phyloP scores from a whole-genome alignment of 306 rosid genomes.

The Ochetophila trinervis region DNA sequence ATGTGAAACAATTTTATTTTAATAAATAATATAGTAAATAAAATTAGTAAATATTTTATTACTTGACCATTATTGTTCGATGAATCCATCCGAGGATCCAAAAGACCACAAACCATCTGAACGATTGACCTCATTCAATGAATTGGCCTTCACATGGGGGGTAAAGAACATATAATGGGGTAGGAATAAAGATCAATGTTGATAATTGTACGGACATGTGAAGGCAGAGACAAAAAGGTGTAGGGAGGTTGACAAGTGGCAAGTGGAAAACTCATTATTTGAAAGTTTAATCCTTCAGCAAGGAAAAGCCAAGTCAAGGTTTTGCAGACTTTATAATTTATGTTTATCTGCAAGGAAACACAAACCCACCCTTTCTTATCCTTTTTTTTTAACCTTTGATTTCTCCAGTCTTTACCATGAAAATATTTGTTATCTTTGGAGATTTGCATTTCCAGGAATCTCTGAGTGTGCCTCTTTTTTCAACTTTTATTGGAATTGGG shows the following conservation, averaged over 20 bases:
- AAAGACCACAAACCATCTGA: too few relatives aligned
- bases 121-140: too few relatives aligned
- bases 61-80: too few relatives aligned
- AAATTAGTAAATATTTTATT: too few relatives aligned
- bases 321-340: constrained; percentile 1
- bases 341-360: not conserved
- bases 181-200: constrained; percentile 10
- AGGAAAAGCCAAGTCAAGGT: constrained; percentile 27
- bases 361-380: not conserved
- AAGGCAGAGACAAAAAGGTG: not conserved
- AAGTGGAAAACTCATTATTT: not conserved
- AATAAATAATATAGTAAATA: too few relatives aligned
- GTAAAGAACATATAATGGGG: not conserved
- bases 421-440: constrained; percentile 19
- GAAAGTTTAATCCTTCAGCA: not conserved
- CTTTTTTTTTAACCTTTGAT: not conserved
- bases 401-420: not conserved
- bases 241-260: too few relatives aligned
- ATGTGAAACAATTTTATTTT: too few relatives aligned
- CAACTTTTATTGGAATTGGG: not conserved
- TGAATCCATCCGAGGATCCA: too few relatives aligned
- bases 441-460: constrained; percentile 27
- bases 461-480: not conserved
- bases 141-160: too few relatives aligned
- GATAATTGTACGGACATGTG: constrained; percentile 47